phyloP scores from a whole-genome alignment of 176 grass and related monocot genomes.

The Luzula sylvatica region DNA sequence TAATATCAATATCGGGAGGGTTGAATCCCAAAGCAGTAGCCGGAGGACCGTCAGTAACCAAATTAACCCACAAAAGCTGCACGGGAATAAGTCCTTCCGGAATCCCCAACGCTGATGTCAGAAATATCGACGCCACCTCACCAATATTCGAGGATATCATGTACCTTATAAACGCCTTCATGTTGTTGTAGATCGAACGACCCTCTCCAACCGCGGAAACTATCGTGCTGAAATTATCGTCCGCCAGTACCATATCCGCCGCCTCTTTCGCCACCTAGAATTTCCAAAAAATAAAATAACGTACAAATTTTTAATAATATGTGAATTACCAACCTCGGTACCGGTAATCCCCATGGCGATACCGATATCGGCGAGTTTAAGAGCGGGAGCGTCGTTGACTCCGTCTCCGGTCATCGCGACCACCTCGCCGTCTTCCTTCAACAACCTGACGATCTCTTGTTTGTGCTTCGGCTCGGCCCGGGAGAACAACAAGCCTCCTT shows the following conservation, averaged over 20 bases:
- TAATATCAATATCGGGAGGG: constrained; percentile 92
- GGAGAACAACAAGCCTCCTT: constrained; percentile 83
- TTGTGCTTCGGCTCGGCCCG: constrained; percentile 95
- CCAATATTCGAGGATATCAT: constrained; percentile 99
- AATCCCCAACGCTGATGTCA: constrained; percentile 91
- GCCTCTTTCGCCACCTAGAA: constrained; percentile 87
- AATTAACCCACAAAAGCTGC: constrained; percentile 96
- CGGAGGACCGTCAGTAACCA: constrained; percentile 87
- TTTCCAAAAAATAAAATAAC: neutral
- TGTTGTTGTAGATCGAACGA: constrained; percentile 97
- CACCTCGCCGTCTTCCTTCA: constrained; percentile 97
- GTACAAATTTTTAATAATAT: neutral
- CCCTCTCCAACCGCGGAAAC: constrained; percentile 96
- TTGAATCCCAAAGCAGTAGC: constrained; percentile 97
- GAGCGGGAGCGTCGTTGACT: constrained; percentile 92
- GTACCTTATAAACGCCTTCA: constrained; percentile 99
- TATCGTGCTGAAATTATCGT: constrained; percentile 97
- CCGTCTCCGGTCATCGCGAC: constrained; percentile 99
- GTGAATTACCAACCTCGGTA: constrained; percentile 49
- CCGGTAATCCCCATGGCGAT: constrained; percentile 97
- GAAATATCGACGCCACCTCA: constrained; percentile 93
- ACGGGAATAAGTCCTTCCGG: constrained; percentile 96
- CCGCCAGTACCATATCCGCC: constrained; percentile 93
- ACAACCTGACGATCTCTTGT: constrained; percentile 87
- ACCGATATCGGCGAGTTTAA: constrained; percentile 94